Evolutionary conservation across 305 asterid species (phyloP), one percentile per base, ranked within the genome.

Genomic region (Fraxinus ornus): DNA sequence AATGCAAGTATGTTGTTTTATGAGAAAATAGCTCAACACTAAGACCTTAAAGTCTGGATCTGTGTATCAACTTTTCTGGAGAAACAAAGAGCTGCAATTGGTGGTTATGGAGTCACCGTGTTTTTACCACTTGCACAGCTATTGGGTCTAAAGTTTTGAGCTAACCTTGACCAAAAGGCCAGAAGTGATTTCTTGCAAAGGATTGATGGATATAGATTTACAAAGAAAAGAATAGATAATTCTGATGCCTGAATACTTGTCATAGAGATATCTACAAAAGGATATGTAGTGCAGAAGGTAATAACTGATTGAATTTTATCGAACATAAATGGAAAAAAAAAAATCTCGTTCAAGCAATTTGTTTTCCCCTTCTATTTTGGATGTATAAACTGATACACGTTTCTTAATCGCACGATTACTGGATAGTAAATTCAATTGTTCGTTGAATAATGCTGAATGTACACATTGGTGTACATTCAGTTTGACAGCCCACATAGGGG

Each of bases 1-100:
- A 94, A 93, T 86, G 97, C 99, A 24, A 93, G 90, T 68, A 84
- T 95, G 90, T 81, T 95, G 79, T 95, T 94, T 80, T 95, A 93
- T 76, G 98, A 94, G 90, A 94, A 87, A 84, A 70, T 93, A 15
- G 87, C 39, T 13, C 82, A 79, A 35, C 64, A 62, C 79, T 78
- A 73, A 89, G 44, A 39, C 37, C 77, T 84, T 66, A 4, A 26
- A 17, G 5, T 30, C 19, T 33, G 17, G 33, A 62, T 62, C 17
- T 3, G 30, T 21, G 30, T 22, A 62, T 22, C 33, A 22, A 62
- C 5, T 22, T 22, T 62, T 19, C 8, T n/a, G 0, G 66, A 55
- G 66, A 55, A 55, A 55, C 24, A 17, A 55, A 55, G 22, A 55
- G 66, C 66, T 55, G 26, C 60, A n/a, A 55, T 7, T 55, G 24